Conservation (phyloP, 306 rosid species). For the Sindora glabra region DNA sequence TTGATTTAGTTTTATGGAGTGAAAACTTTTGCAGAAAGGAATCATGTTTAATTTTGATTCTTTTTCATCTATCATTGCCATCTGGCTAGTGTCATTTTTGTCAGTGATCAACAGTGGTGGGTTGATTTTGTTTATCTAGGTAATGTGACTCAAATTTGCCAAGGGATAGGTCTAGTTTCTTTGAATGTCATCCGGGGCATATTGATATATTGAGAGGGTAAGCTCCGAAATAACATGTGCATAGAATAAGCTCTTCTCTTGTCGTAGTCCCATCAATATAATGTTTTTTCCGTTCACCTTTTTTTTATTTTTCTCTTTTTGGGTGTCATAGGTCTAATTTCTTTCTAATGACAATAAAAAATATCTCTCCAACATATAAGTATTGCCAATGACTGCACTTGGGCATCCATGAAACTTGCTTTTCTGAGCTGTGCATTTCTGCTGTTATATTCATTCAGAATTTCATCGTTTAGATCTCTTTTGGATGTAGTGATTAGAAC, state of each 20-base stretch:
- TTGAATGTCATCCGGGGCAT: background rate
- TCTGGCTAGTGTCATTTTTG: background rate
- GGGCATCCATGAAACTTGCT: background rate
- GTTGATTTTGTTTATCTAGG: conserved; percentile 13
- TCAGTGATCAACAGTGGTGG: conserved; percentile 22
- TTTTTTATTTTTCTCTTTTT: background rate
- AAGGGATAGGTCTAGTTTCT: conserved; percentile 15
- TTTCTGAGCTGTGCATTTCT: background rate
- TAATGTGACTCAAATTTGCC: conserved; percentile 5
- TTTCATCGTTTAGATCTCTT: background rate
- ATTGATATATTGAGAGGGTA: background rate
- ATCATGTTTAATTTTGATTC: background rate
- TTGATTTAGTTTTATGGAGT: background rate
- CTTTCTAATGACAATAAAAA: background rate
- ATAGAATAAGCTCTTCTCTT: background rate
- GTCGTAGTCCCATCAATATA: background rate
- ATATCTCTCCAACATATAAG: background rate
- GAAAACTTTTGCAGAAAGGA: background rate
- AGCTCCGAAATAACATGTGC: background rate
- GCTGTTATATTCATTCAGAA: background rate
- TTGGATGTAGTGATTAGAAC: background rate
- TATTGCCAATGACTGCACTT: background rate
- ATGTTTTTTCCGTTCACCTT: background rate
- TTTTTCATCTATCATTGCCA: background rate
- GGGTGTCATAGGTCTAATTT: background rate